Conservation (phyloP, 352 stramenopile species). For the Pythium plurisporium region DNA sequence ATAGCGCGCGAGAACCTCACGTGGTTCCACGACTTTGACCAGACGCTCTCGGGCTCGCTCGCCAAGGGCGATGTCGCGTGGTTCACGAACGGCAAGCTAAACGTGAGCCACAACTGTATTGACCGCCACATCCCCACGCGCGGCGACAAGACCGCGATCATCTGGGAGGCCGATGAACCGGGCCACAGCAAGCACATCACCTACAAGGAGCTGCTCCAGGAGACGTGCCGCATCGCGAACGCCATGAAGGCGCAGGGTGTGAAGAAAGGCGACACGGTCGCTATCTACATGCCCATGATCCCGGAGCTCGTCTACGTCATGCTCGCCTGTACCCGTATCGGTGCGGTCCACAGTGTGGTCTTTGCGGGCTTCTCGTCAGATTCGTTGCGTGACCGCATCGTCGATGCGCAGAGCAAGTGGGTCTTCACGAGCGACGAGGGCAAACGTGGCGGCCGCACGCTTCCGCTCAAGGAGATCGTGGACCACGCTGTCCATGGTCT, state of each 20-base stretch:
- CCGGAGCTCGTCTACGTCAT: conserved; percentile 97
- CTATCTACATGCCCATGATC: conserved; percentile 99
- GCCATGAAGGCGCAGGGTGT: conserved; percentile 89
- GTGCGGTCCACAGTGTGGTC: conserved; percentile 94
- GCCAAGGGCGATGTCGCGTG: conserved; percentile 91
- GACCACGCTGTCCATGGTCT: conserved; percentile 89
- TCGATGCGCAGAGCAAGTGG: conserved; percentile 87
- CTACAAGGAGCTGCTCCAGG: conserved; percentile 88
- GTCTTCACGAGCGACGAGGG: conserved; percentile 95
- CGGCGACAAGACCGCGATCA: conserved; percentile 92
- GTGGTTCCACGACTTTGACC: conserved; percentile 94
- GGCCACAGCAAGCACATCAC: conserved; percentile 84
- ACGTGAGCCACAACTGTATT: conserved; percentile 94
- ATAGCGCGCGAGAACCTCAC: conserved; percentile 85
- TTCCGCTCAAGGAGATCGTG: conserved; percentile 95
- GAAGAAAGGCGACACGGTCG: conserved; percentile 93
- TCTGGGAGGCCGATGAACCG: conserved; percentile 98
- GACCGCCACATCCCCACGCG: conserved; percentile 89
- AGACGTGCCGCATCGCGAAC: conserved; percentile 93
- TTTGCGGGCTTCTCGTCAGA: conserved; percentile 96
- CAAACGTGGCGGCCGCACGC: conserved; percentile 88
- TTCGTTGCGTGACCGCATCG: conserved; percentile 92
- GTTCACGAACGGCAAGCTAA: conserved; percentile 95
- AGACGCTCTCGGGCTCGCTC: conserved; percentile 82
- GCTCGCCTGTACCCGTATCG: conserved; percentile 97